Percentiles rank a stretch among this genome's conserved stretches.
Conservation (phyloP, 495 filamentous ascomycete species). For the Annulohypoxylon moriforme region DNA sequence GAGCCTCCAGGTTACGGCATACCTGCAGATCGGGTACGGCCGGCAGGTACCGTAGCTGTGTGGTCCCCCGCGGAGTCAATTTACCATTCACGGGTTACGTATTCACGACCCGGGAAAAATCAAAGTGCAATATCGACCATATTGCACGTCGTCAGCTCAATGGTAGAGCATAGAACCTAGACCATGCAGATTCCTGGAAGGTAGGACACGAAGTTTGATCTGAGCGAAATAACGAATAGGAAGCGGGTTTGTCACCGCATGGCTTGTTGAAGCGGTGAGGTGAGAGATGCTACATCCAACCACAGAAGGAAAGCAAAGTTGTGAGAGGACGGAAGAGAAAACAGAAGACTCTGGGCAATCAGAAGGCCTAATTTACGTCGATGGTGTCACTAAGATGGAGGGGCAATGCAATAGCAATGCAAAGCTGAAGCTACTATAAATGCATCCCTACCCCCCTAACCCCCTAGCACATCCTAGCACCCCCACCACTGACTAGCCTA, state of each 20-base stretch:
- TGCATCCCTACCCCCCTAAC: slow-evolving; percentile 10
- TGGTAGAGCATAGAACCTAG: not conserved
- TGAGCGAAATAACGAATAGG: slow-evolving; percentile 31
- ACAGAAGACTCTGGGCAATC: slow-evolving; percentile 13
- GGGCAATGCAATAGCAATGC: slow-evolving; percentile 31
- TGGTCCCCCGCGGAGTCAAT: slow-evolving; percentile 5
- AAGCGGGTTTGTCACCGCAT: slow-evolving; percentile 29
- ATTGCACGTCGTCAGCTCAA: slow-evolving; percentile 32
- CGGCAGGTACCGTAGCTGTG: slow-evolving; percentile 5
- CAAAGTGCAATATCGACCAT: slow-evolving; percentile 28
- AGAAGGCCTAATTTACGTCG: slow-evolving; percentile 9
- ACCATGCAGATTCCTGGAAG: slow-evolving; percentile 18
- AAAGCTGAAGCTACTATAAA: slow-evolving; percentile 38
- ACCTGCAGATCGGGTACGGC: slow-evolving; percentile 27
- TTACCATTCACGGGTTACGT: slow-evolving; percentile 16
- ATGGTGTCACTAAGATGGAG: slow-evolving; percentile 32
- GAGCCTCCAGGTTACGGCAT: slow-evolving; percentile 18
- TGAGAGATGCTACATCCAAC: slow-evolving; percentile 27
- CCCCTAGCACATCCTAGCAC: not conserved
- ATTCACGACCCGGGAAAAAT: slow-evolving; percentile 16
- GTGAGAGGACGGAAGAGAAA: slow-evolving; percentile 14
- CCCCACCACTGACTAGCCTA: slow-evolving; percentile 3
- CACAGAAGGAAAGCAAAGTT: slow-evolving; percentile 10
- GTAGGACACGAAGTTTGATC: slow-evolving; percentile 16
- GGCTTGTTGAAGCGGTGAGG: slow-evolving; percentile 39